Evolutionary conservation across 768 basidiomycete genomes (phyloP).

Genomic region (Suillus subluteus): DNA sequence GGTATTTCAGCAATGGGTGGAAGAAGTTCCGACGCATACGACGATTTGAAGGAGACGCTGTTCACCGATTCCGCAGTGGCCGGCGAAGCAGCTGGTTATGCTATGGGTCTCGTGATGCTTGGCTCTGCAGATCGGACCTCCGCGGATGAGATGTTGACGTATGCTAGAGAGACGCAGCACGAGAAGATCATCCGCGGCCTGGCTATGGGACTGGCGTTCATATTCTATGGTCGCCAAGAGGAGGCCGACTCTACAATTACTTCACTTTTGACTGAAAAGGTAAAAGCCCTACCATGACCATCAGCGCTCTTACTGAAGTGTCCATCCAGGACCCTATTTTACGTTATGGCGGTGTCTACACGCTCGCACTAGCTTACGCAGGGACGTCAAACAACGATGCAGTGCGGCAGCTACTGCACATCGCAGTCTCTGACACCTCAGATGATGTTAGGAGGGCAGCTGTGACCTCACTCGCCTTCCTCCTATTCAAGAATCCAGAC

Average conservation of each 20-base stretch:
- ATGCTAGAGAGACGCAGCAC: slow-evolving; percentile 96
- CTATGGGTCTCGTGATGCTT: slow-evolving; percentile 98
- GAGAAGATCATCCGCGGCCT: slow-evolving; percentile 99
- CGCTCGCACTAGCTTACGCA: slow-evolving; percentile 93
- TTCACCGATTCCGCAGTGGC: slow-evolving; percentile 96
- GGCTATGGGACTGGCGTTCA: slow-evolving; percentile 89
- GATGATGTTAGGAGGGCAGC: slow-evolving; percentile 97
- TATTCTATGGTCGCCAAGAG: slow-evolving; percentile 92
- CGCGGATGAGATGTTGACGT: slow-evolving; percentile 93
- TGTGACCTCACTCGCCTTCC: slow-evolving; percentile 93
- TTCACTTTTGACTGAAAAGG: slow-evolving; percentile 83
- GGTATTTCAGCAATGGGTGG: slow-evolving; percentile 96
- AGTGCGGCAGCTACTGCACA: slow-evolving; percentile 87
- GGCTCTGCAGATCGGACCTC: slow-evolving; percentile 83
- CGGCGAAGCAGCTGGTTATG: slow-evolving; percentile 94
- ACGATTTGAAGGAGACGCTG: slow-evolving; percentile 85
- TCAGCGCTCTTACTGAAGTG: slow-evolving; percentile 7
- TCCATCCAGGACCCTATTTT: slow-evolving; percentile 85
- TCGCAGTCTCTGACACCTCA: slow-evolving; percentile 97
- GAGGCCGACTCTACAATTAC: slow-evolving; percentile 87
- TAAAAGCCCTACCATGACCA: slow-evolving; percentile 33
- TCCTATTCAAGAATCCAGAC: slow-evolving; percentile 94
- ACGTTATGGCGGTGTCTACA: slow-evolving; percentile 97
- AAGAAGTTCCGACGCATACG: slow-evolving; percentile 86
- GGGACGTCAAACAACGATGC: slow-evolving; percentile 96